These are phyloP conservation scores for Podaxis rugospora DNA, from an alignment of 768 basidiomycete species.

Conservation along the genomic window DNA sequence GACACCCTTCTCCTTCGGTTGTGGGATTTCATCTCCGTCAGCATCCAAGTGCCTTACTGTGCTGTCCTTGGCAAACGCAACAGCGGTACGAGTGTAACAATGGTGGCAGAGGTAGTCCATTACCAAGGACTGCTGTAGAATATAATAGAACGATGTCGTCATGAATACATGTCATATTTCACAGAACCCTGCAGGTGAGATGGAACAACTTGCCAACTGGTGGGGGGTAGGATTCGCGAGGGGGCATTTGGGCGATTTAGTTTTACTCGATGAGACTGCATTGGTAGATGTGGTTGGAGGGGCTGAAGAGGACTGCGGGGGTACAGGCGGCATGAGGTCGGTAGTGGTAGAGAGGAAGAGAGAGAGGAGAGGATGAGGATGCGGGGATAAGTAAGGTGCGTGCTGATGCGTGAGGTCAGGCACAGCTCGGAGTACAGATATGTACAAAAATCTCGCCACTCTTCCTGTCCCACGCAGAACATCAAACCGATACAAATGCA, in stretches of 20 bases:
- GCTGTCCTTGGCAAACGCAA: slow-evolving; percentile 62
- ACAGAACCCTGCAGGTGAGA: not conserved
- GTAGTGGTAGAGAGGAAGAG: not conserved
- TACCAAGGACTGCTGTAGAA: slow-evolving; percentile 55
- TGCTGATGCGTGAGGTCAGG: not conserved
- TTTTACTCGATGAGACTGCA: not conserved
- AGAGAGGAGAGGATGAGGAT: not conserved
- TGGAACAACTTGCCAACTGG: slow-evolving; percentile 34
- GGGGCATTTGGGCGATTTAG: slow-evolving; percentile 8
- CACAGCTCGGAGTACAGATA: not conserved
- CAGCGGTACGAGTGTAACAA: slow-evolving; percentile 68
- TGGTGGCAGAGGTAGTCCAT: slow-evolving; percentile 75
- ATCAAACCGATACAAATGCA: not conserved
- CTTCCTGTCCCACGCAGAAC: not conserved
- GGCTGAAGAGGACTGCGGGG: not conserved
- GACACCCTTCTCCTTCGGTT: slow-evolving; percentile 17
- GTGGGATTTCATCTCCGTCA: slow-evolving; percentile 63
- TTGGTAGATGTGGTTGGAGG: not conserved
- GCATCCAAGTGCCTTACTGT: slow-evolving; percentile 58
- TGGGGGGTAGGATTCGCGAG: slow-evolving; percentile 34
- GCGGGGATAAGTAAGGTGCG: not conserved
- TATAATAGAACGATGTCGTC: not conserved
- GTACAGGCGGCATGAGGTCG: not conserved
- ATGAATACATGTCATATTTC: not conserved
- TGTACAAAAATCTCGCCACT: too few relatives aligned